A percentile compares a stretch with the other conserved stretches of the same genome.
These are phyloP conservation scores for Adiantum capillusveneris DNA, from an alignment of 75 land plant species.

Conservation along the genomic window DNA sequence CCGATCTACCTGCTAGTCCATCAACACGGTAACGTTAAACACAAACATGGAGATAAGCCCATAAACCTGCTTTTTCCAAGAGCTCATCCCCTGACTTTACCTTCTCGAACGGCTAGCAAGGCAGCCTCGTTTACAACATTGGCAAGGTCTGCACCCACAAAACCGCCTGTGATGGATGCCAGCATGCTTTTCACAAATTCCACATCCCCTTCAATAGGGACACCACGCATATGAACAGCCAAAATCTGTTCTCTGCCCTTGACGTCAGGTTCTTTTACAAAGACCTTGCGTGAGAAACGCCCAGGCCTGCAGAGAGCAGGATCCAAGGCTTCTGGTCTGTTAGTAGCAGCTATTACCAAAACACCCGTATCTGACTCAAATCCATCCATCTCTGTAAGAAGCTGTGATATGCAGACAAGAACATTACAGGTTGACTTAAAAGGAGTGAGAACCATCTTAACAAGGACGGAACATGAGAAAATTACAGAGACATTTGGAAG, in stretches of 20 bases:
- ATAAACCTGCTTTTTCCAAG: no score
- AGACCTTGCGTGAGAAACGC: slow-evolving; percentile 84
- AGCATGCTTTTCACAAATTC: slow-evolving; percentile 47
- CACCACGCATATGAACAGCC: slow-evolving; percentile 77
- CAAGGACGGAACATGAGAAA: no score
- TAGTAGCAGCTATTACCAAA: slow-evolving; percentile 92
- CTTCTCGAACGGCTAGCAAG: slow-evolving; percentile 88
- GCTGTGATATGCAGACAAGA: slow-evolving; percentile 36
- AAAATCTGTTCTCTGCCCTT: slow-evolving; percentile 77
- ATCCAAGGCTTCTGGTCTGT: slow-evolving; percentile 92
- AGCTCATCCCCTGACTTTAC: slow-evolving; percentile 17
- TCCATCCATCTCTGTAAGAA: slow-evolving; percentile 98
- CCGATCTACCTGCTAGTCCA: slow-evolving; percentile 40
- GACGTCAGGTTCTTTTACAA: slow-evolving; percentile 78
- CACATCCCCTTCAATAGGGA: slow-evolving; percentile 70
- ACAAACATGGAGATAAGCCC: not conserved
- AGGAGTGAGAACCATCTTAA: not conserved
- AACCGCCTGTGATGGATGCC: slow-evolving; percentile 74
- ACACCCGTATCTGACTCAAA: slow-evolving; percentile 85
- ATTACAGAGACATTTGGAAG: no score
- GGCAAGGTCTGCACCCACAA: slow-evolving; percentile 97
- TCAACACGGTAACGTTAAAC: no score
- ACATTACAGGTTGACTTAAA: not conserved
- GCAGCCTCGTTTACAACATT: slow-evolving; percentile 97
- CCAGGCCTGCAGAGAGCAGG: slow-evolving; percentile 92